These are phyloP conservation scores for Ascochyta viciae-villosae DNA, from an alignment of 2,329 filamentous ascomycete species.

Conservation along the genomic window DNA sequence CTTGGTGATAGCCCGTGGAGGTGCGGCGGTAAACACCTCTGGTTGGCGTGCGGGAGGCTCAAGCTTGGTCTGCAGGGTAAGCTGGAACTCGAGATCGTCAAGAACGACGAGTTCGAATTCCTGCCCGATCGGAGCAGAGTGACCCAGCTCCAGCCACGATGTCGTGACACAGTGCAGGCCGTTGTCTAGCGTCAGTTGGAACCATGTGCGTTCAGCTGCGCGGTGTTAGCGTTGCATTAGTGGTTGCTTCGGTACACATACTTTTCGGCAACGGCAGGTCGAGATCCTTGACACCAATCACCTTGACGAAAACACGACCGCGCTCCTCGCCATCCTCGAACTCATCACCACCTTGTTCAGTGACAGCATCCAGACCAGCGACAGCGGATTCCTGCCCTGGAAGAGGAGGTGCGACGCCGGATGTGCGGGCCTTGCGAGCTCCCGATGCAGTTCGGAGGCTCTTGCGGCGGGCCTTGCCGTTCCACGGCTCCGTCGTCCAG, in stretches of 20 bases:
- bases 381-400: conserved; percentile 88
- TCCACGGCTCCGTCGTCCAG: conserved; percentile 98
- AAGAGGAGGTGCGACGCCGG: conserved; percentile 77
- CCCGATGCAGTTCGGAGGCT: conserved; percentile 65
- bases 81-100: conserved; percentile 97
- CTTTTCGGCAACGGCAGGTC: conserved; percentile 90
- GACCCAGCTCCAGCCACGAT: conserved; percentile 89
- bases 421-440: conserved; percentile 65
- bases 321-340: conserved; percentile 84
- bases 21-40: conserved; percentile 46
- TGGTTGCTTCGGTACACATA: conserved; percentile 56
- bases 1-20: conserved; percentile 70
- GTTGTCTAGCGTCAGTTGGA: conserved; percentile 97
- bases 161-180: conserved; percentile 98
- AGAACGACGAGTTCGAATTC: conserved; percentile 98
- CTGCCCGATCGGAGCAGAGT: conserved; percentile 92
- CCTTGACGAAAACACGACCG: conserved; percentile 94
- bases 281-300: conserved; percentile 96
- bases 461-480: conserved; percentile 75
- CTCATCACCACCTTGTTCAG: conserved; percentile 71
- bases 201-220: conserved; percentile 86
- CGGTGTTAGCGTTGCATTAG: conserved; percentile 19
- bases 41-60: conserved; percentile 68
- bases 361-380: conserved; percentile 66
- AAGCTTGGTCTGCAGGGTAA: conserved; percentile 94